phyloP scores from a whole-genome alignment of 2,329 filamentous ascomycete species.

The Botrytis porri region DNA sequence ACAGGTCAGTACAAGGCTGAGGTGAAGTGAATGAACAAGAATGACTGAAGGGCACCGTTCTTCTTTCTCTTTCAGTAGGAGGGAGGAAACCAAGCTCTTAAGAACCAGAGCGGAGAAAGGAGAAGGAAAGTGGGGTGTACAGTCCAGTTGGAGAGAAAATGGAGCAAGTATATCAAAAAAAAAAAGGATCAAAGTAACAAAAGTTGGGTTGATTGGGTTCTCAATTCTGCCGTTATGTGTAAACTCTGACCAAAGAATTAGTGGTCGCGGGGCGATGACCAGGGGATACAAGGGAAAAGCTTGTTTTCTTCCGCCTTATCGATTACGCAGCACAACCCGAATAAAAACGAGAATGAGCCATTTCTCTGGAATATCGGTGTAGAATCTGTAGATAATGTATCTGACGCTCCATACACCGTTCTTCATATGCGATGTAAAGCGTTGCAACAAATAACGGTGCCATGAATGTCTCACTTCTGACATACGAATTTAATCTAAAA shows the following conservation, averaged over 20 bases:
- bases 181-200: background rate
- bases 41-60: background rate
- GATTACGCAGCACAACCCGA: conserved; percentile 5
- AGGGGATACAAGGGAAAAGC: conserved; percentile 2
- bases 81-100: conserved; percentile 1
- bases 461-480: background rate
- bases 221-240: background rate
- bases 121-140: background rate
- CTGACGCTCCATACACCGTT: background rate
- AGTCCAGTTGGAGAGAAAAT: background rate
- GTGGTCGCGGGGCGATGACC: background rate
- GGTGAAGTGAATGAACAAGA: conserved; percentile 1
- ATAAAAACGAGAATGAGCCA: background rate
- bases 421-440: background rate
- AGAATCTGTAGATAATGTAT: no score
- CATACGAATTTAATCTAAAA: background rate
- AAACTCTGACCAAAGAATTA: background rate
- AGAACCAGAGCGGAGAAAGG: background rate
- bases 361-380: background rate
- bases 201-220: background rate
- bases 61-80: background rate
- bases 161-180: background rate
- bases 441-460: background rate
- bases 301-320: conserved; percentile 13
- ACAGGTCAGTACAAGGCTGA: background rate